phyloP scores from a whole-genome alignment of 148 eudicot genomes.

The Cornus suecica region DNA sequence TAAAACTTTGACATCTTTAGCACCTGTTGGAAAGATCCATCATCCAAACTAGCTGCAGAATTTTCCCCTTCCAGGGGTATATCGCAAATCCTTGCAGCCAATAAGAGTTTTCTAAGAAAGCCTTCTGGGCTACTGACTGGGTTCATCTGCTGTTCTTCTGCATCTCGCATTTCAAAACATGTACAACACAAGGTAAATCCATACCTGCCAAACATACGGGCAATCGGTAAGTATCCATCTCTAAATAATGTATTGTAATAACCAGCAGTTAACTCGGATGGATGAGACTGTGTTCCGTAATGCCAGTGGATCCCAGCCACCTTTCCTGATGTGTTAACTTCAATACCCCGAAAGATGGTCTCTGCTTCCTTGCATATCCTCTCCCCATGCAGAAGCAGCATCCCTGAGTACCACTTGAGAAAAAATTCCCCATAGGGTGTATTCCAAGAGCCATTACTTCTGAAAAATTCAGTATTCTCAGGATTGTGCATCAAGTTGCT shows the following conservation, averaged over 20 bases:
- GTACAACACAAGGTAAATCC: slow-evolving; percentile 36
- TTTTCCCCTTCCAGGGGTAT: slow-evolving; percentile 45
- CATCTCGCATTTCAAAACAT: slow-evolving; percentile 39
- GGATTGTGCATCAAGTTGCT: slow-evolving; percentile 35
- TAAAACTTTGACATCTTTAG: slow-evolving; percentile 38
- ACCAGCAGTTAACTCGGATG: slow-evolving; percentile 50
- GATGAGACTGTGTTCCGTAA: slow-evolving; percentile 35
- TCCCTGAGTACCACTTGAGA: slow-evolving; percentile 51
- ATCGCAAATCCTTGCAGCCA: slow-evolving; percentile 34
- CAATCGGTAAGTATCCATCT: slow-evolving; percentile 41
- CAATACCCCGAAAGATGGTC: slow-evolving; percentile 34
- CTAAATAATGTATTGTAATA: slow-evolving; percentile 37
- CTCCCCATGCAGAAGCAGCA: slow-evolving; percentile 49
- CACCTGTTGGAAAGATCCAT: slow-evolving; percentile 34
- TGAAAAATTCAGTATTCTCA: slow-evolving; percentile 39
- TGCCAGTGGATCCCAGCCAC: slow-evolving; percentile 50
- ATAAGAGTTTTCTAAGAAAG: slow-evolving; percentile 32
- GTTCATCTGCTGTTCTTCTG: slow-evolving; percentile 29
- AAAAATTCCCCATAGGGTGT: slow-evolving; percentile 48
- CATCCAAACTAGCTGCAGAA: slow-evolving; percentile 28
- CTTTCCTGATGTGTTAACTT: slow-evolving; percentile 39
- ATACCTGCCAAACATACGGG: slow-evolving; percentile 38
- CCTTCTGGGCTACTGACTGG: slow-evolving; percentile 40
- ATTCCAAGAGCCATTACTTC: slow-evolving; percentile 35
- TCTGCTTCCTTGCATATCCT: slow-evolving; percentile 40